A percentile compares a stretch with the other conserved stretches of the same genome.
Conservation (phyloP, 768 basidiomycete genomes). For the Neoboletus magnificus region DNA sequence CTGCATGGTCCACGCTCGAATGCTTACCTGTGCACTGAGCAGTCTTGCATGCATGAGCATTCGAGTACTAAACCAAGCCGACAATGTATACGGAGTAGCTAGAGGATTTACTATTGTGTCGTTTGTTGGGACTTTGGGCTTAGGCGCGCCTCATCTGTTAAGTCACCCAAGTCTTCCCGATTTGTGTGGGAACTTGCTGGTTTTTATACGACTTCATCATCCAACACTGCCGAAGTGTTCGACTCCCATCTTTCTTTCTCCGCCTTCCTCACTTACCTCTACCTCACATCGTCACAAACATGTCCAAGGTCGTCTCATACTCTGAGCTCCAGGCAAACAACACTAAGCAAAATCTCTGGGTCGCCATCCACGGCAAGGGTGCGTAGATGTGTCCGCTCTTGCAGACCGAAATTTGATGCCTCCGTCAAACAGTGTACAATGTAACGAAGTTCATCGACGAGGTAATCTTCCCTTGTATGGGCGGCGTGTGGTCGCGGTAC, state of each 20-base stretch:
- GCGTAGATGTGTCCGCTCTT: conserved; percentile 2
- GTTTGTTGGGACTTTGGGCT: background rate
- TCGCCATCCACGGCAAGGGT: conserved; percentile 88
- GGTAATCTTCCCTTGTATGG: conserved; percentile 41
- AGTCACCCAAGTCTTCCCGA: background rate
- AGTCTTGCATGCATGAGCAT: conserved; percentile 47
- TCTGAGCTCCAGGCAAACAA: conserved; percentile 79
- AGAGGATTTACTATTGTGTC: background rate
- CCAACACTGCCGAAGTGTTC: conserved; percentile 1
- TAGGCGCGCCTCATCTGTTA: background rate
- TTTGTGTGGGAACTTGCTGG: conserved; percentile 28
- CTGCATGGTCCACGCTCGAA: conserved; percentile 76
- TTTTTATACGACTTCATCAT: conserved; percentile 15
- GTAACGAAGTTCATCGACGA: conserved; percentile 94
- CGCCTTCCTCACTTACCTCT: conserved; percentile 14
- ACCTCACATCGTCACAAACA: conserved; percentile 10
- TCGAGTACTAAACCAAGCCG: conserved; percentile 75
- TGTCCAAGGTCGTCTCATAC: conserved; percentile 56
- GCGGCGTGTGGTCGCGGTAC: background rate
- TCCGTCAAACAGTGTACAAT: conserved; percentile 70
- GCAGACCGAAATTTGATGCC: background rate
- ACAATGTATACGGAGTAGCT: conserved; percentile 30
- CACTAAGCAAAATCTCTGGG: conserved; percentile 71
- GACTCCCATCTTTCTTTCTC: conserved; percentile 3
- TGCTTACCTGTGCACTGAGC: conserved; percentile 42